Conservation (phyloP, 257 asterid species). For the Gynochthodes officinalis region DNA sequence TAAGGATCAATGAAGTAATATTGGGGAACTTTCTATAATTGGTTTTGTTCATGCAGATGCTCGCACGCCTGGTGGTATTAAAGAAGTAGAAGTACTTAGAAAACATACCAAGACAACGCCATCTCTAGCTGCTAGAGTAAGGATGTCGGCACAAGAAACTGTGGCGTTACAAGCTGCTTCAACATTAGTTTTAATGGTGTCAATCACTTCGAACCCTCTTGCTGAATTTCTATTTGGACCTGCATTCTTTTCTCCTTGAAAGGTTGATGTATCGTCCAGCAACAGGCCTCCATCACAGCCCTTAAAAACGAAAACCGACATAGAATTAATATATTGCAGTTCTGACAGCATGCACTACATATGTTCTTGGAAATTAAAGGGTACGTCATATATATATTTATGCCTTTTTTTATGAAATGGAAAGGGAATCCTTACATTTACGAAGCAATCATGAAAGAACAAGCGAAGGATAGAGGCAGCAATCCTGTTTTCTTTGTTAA, state of each 20-base stretch:
- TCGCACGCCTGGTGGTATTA: not conserved
- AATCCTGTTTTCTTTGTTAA: slow-evolving; percentile 36
- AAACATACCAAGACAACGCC: slow-evolving; percentile 36
- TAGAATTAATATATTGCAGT: too few species aligned
- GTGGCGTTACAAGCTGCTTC: slow-evolving; percentile 43
- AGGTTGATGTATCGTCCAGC: slow-evolving; percentile 37
- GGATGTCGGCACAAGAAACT: slow-evolving; percentile 50
- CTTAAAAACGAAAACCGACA: slow-evolving; percentile 22
- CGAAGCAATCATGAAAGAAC: slow-evolving; percentile 67
- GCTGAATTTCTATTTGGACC: slow-evolving; percentile 37
- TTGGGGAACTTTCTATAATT: not conserved
- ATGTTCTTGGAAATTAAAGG: too few species aligned
- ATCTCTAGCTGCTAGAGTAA: slow-evolving; percentile 51
- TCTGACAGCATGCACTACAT: too few species aligned
- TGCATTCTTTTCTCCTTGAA: slow-evolving; percentile 48
- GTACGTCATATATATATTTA: too few species aligned
- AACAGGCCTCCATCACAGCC: slow-evolving; percentile 50
- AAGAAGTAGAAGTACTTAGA: not conserved
- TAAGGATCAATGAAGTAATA: too few species aligned
- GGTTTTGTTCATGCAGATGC: not conserved
- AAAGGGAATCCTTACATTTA: slow-evolving; percentile 51
- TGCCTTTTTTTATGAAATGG: too few species aligned
- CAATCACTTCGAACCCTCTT: slow-evolving; percentile 44
- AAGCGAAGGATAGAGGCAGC: slow-evolving; percentile 59
- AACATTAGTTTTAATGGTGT: slow-evolving; percentile 41